Base-by-base conservation (phyloP, 2,329 filamentous ascomycete species). In the Ophiostoma sp. region DNA sequence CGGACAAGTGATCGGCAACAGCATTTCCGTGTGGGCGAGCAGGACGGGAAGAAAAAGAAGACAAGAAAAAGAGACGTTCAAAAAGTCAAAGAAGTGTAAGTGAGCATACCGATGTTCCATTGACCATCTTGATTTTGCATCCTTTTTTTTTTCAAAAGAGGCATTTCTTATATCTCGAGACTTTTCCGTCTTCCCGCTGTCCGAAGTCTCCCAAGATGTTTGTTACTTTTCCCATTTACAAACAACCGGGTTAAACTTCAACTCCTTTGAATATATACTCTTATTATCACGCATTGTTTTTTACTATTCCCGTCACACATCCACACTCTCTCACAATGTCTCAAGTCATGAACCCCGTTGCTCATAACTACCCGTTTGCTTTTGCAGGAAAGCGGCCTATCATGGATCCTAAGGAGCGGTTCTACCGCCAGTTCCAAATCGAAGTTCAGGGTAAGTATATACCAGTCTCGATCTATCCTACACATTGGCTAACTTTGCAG, bases 361-460 rank as follows among this genome's bases (percentile, higher is more conserved):
- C 76, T 64, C 33, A 76, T 64, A 66, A 74, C 45, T 74, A 75
- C n/a, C 75, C 74, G n/a, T 75, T 75, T 73, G 70, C 74, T 19
- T 77, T 75, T 70, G 76, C 75, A 75, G 77, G 77, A 61, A 75
- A 75, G 17, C 75, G 74, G 19, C 77, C 76, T 73, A 79, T 79
- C 64, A 83, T 83, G 82, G 85, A 87, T 74, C 82, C 89, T 73
- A 96, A 94, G 77, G 91, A 95, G 79, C 89, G 89, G 50, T 97
- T 97, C 84, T 95, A 95, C 81, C 89, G 90, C 77, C 92, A 94
- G 80, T 97, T 97, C 79, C 91, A 93, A 77, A 87, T 90, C 78
- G 91, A 93, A 81, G 89, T 92, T 70, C 89, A 89, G 64, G 87
- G 93, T 94, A 84, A 80, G 85, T 69, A 64, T 8, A 17, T 19